Percentiles rank a stretch among this genome's conserved stretches.
These are phyloP conservation scores for Solanum hybrid DNA, from an alignment of 305 asterid species.

Conservation along the genomic window DNA sequence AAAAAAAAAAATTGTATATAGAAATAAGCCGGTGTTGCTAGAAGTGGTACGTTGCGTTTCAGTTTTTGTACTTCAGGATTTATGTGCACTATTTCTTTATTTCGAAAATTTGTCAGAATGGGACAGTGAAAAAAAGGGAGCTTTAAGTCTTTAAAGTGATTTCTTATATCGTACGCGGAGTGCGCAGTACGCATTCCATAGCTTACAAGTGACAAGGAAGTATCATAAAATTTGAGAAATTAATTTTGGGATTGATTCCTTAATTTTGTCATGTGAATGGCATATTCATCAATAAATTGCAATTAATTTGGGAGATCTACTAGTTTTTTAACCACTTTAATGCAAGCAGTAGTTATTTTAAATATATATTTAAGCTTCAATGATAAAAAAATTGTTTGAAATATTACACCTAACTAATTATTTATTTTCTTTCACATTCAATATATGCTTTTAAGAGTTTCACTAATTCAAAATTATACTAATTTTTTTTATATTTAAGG, in stretches of 20 bases:
- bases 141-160: not conserved
- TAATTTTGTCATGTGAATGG: not conserved
- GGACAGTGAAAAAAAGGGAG: not conserved
- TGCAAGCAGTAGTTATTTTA: not conserved
- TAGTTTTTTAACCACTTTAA: not conserved
- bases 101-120: constrained; percentile 4
- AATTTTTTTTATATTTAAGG: no score
- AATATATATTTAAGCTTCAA: not conserved
- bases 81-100: not conserved
- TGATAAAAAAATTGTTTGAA: not conserved
- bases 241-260: constrained; percentile 15
- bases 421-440: not conserved
- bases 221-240: constrained; percentile 2
- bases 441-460: not conserved
- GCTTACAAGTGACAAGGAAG: constrained; percentile 26
- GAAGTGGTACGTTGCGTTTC: not conserved
- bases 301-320: not conserved
- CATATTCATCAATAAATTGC: not conserved
- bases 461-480: not conserved
- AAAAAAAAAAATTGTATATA: no score
- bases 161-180: constrained; percentile 48
- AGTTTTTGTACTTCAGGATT: not conserved
- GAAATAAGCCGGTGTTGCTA: not conserved
- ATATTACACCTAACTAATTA: not conserved
- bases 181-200: constrained; percentile 36